Percentiles rank a stretch among this genome's conserved stretches.
Evolutionary conservation across 148 eudicot genomes (phyloP).

Genomic region (Nepenthes mirabilis): DNA sequence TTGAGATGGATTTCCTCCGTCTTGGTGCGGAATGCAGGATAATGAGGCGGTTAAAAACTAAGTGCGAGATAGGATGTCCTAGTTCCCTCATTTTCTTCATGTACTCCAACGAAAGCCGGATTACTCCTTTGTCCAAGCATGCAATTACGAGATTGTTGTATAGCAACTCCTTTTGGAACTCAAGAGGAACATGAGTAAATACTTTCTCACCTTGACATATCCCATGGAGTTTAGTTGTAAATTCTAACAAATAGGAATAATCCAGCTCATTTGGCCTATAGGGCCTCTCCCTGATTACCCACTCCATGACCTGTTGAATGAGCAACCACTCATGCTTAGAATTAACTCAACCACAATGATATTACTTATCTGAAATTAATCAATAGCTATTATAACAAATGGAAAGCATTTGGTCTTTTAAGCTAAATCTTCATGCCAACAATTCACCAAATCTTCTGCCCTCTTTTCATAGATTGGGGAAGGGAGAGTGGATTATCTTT

Average conservation of each 20-base stretch:
- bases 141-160: conserved; percentile 88
- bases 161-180: conserved; percentile 66
- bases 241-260: conserved; percentile 75
- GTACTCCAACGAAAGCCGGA: conserved; percentile 61
- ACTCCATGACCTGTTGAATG: conserved; percentile 79
- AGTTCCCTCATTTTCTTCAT: conserved; percentile 93
- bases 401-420: no score
- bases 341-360: not conserved
- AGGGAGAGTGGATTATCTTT: no score
- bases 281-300: conserved; percentile 94
- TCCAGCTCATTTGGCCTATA: conserved; percentile 84
- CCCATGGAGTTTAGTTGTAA: conserved; percentile 81
- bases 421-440: no score
- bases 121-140: conserved; percentile 73
- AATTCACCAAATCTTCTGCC: no score
- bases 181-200: conserved; percentile 56
- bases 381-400: not conserved
- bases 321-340: conserved; percentile 2
- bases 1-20: conserved; percentile 50
- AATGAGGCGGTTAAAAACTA: conserved; percentile 75
- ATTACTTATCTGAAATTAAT: not conserved
- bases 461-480: no score
- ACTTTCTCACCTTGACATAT: conserved; percentile 70
- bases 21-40: conserved; percentile 74
- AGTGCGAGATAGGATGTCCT: conserved; percentile 65